Percentiles rank a stretch among this genome's conserved stretches.
Conservation (phyloP, 495 filamentous ascomycete genomes). For the Penicillium soppii region DNA sequence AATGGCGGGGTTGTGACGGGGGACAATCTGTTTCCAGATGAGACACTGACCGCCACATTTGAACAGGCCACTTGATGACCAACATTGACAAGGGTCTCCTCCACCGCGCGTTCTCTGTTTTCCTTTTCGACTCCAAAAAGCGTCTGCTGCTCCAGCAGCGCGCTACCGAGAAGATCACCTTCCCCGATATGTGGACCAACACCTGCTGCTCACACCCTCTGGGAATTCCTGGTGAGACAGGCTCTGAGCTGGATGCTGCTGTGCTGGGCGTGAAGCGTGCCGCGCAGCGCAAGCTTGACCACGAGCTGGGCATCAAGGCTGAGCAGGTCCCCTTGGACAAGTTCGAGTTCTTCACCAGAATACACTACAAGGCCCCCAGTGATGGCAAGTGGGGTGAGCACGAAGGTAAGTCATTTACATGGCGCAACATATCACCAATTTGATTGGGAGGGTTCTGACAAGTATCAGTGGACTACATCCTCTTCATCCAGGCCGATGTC, state of each 20-base stretch:
- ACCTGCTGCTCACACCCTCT: conserved; percentile 99
- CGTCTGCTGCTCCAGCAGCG: conserved; percentile 93
- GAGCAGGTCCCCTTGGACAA: conserved; percentile 88
- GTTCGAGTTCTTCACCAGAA: conserved; percentile 92
- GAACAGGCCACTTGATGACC: conserved; percentile 90
- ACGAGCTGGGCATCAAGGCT: conserved; percentile 90
- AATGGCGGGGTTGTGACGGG: conserved; percentile 13
- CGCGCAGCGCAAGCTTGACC: conserved; percentile 86
- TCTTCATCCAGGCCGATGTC: conserved; percentile 94
- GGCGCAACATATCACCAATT: background rate
- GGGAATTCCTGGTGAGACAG: conserved; percentile 87
- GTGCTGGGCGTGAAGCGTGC: conserved; percentile 84
- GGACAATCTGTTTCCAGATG: background rate
- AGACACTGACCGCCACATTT: conserved; percentile 3
- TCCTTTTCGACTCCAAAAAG: conserved; percentile 89
- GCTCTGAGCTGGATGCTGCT: conserved; percentile 75
- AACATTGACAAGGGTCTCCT: conserved; percentile 95
- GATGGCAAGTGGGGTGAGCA: conserved; percentile 99
- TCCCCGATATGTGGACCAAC: conserved; percentile 99
- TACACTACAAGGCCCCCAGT: conserved; percentile 97
- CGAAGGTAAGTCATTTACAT: conserved; percentile 67
- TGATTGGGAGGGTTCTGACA: conserved; percentile 10
- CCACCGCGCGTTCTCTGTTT: conserved; percentile 96
- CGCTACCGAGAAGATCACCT: conserved; percentile 97
- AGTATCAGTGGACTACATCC: conserved; percentile 88